A percentile compares a stretch with the other conserved stretches of the same genome.
Conservation (phyloP, 1,139 yeast genomes). For the Candida anutae region DNA sequence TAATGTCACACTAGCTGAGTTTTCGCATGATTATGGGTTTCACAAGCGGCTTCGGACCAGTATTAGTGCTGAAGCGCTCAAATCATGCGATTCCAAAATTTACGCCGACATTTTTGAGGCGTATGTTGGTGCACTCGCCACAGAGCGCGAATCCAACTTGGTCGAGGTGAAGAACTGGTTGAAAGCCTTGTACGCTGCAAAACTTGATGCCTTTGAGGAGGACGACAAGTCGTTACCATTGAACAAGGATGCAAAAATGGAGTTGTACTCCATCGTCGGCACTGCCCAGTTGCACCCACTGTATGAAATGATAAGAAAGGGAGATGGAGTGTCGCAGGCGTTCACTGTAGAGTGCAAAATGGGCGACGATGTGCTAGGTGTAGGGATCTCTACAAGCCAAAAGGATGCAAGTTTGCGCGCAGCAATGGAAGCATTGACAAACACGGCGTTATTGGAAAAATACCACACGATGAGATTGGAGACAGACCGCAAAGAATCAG, state of each 20-base stretch:
- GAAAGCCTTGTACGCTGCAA: slow-evolving; percentile 34
- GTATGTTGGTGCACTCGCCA: slow-evolving; percentile 74
- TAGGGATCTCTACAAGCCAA: slow-evolving; percentile 51
- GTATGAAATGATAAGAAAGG: slow-evolving; percentile 34
- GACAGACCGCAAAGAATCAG: slow-evolving; percentile 47
- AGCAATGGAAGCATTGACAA: slow-evolving; percentile 61
- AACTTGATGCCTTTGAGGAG: slow-evolving; percentile 18
- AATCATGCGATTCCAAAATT: slow-evolving; percentile 50
- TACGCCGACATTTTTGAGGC: slow-evolving; percentile 85
- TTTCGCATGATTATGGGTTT: slow-evolving; percentile 66
- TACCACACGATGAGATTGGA: slow-evolving; percentile 52
- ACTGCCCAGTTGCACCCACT: slow-evolving; percentile 60
- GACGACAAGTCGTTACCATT: slow-evolving; percentile 21
- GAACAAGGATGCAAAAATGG: slow-evolving; percentile 63
- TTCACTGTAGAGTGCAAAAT: slow-evolving; percentile 64
- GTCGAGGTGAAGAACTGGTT: slow-evolving; percentile 56
- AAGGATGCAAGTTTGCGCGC: slow-evolving; percentile 68
- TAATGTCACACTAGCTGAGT: slow-evolving; percentile 64
- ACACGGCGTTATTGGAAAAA: slow-evolving; percentile 54
- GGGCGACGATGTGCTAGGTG: slow-evolving; percentile 46
- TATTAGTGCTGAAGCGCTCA: slow-evolving; percentile 36
- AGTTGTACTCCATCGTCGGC: slow-evolving; percentile 74
- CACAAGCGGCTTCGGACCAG: slow-evolving; percentile 50
- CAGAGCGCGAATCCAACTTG: slow-evolving; percentile 45
- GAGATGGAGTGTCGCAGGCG: slow-evolving; percentile 35